A percentile compares a stretch with the other conserved stretches of the same genome.
These are phyloP conservation scores for Beta vulgaris DNA, from an alignment of 148 eudicot genomes.

Conservation along the genomic window DNA sequence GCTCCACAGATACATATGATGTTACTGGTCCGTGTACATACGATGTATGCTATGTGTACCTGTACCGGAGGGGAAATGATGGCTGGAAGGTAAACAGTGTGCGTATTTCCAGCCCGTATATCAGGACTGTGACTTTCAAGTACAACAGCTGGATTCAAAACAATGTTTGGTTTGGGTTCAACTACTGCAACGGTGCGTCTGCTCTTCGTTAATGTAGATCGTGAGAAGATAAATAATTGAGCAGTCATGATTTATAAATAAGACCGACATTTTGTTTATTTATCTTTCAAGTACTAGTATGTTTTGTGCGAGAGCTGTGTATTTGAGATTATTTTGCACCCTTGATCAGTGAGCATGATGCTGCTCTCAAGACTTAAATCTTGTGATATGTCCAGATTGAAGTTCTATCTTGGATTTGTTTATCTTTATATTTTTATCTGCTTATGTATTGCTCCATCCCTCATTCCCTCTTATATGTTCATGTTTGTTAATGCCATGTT, in stretches of 20 bases:
- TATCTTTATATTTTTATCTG: background rate
- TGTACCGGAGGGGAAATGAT: conserved; percentile 45
- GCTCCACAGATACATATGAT: conserved; percentile 55
- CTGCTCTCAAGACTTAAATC: background rate
- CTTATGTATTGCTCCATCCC: background rate
- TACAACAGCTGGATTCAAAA: conserved; percentile 41
- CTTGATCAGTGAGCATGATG: conserved; percentile 13
- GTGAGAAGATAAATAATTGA: conserved; percentile 22
- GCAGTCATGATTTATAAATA: conserved; percentile 13
- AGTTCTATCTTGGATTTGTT: background rate
- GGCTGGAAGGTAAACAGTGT: conserved; percentile 49
- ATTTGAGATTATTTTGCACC: conserved; percentile 14
- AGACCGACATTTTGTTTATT: conserved; percentile 8
- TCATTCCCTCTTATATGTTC: background rate
- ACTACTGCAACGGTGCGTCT: conserved; percentile 41
- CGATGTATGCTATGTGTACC: conserved; percentile 47
- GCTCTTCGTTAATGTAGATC: conserved; percentile 34
- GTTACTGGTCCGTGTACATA: conserved; percentile 46
- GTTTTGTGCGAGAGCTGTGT: conserved; percentile 11
- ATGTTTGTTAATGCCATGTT: background rate
- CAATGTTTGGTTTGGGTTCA: conserved; percentile 51
- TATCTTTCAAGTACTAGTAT: background rate
- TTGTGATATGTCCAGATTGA: background rate
- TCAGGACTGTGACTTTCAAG: conserved; percentile 37
- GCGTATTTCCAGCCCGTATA: conserved; percentile 37